Evolutionary conservation across 2,329 filamentous ascomycete species (phyloP).

Genomic region (Pseudogymnoascus sp.): DNA sequence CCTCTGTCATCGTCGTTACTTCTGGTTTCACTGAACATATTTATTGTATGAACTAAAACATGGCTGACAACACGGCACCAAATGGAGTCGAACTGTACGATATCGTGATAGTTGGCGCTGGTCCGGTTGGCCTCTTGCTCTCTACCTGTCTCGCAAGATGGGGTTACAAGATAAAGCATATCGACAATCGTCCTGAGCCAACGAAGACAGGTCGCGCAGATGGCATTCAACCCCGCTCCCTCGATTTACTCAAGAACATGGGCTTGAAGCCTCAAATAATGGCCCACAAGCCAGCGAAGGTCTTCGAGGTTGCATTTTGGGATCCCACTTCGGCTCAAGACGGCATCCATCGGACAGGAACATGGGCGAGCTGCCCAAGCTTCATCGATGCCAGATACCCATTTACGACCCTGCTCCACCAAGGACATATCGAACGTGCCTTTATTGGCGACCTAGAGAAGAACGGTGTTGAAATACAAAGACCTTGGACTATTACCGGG

Average conservation of each 20-base stretch:
- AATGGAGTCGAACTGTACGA: constrained; percentile 41
- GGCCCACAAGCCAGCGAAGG: constrained; percentile 77
- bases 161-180: constrained; percentile 93
- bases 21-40: neutral
- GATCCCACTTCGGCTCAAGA: constrained; percentile 49
- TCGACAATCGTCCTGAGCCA: constrained; percentile 81
- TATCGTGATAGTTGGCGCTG: constrained; percentile 78
- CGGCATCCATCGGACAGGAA: constrained; percentile 59
- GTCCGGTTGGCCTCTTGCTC: constrained; percentile 79
- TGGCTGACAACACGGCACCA: constrained; percentile 21
- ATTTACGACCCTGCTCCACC: constrained; percentile 64
- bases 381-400: constrained; percentile 70
- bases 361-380: constrained; percentile 81
- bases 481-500: constrained; percentile 57
- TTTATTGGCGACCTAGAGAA: constrained; percentile 60
- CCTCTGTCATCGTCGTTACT: neutral
- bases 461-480: constrained; percentile 52
- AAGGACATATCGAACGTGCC: constrained; percentile 63
- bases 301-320: constrained; percentile 73
- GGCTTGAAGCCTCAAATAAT: constrained; percentile 82
- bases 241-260: constrained; percentile 84
- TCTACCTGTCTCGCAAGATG: constrained; percentile 83
- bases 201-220: constrained; percentile 82
- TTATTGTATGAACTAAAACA: constrained; percentile 10
- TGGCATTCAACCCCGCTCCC: constrained; percentile 82